phyloP scores from a whole-genome alignment of 1,284 basidiomycete genomes.

The Phenoliferia sp. region DNA sequence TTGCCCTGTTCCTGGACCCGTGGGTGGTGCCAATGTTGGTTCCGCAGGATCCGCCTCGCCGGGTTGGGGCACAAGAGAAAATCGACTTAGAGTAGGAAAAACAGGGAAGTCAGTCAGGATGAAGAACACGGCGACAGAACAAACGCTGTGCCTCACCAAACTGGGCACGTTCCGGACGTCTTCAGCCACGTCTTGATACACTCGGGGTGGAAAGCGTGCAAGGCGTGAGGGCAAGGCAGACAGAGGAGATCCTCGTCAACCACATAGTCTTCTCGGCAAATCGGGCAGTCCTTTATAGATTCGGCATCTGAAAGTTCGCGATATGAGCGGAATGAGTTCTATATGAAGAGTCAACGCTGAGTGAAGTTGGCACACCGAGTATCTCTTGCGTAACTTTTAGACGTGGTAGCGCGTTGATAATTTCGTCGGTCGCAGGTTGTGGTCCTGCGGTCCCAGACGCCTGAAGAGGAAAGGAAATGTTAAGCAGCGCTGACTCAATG shows the following conservation, averaged over 20 bases:
- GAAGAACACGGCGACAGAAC: not conserved
- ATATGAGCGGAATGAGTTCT: slow-evolving; percentile 48
- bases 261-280: slow-evolving; percentile 38
- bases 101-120: not conserved
- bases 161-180: slow-evolving; percentile 75
- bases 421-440: slow-evolving; percentile 67
- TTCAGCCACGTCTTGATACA: slow-evolving; percentile 79
- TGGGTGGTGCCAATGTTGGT: too few species aligned
- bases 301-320: slow-evolving; percentile 51
- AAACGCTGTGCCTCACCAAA: slow-evolving; percentile 70
- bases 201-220: slow-evolving; percentile 65
- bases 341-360: slow-evolving; percentile 43
- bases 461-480: too few species aligned
- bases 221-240: slow-evolving; percentile 64
- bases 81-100: not conserved
- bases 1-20: too few species aligned
- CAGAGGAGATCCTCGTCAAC: slow-evolving; percentile 47
- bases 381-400: slow-evolving; percentile 55
- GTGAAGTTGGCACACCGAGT: slow-evolving; percentile 49
- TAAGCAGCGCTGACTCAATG: too few species aligned
- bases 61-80: not conserved
- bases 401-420: slow-evolving; percentile 57
- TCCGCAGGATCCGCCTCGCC: too few species aligned
- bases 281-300: slow-evolving; percentile 38
- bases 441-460: slow-evolving; percentile 58